Base-by-base conservation (phyloP, 176 grass and related monocot genomes). In the Aechmea fasciata region DNA sequence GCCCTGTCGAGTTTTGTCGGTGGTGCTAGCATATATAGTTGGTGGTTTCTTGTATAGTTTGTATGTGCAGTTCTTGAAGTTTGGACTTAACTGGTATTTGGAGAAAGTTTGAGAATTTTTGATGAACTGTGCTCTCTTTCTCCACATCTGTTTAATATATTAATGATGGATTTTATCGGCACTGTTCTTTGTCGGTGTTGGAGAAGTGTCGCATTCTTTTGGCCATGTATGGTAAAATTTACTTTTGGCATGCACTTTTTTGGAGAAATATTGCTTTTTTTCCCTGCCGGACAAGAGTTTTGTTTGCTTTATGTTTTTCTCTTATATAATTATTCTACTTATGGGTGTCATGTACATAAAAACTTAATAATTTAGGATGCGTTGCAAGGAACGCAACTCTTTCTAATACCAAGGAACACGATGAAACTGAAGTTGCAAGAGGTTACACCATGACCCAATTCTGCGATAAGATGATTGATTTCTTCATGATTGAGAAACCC, bases 361-460 rank as follows among this genome's bases (percentile, higher is more conserved):
- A 19, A 61, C 55, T 61, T 22, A 1, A 15, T 19, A 19, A 61
- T 17, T 14, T 61, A 61, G 55, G 55, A 10, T 61, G 55, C 55
- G n/a, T 61, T 15, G 26, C 57, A 64, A 68, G 77, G 28, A 77
- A 69, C 70, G 11, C 69, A 14, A 63, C 13, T 51, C 14, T 65
- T 81, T 69, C 52, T 71, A 52, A 73, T 79, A 26, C 51, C 13
- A 79, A 96, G 50, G 73, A 79, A 14, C 69, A 66, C 28, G 64
- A 23, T 28, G 86, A 89, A 50, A 51, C 47, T 25, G 83, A 89
- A 84, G 79, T 83, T 73, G 79, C 72, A 53, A 77, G 79, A 74
- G 92, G 92, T 11, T 92, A 96, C 71, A 96, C 92, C 0, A 96
- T 96, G 88, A 75, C 73, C 29, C 79, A 96, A 82, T 84, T 96